Evolutionary conservation across 176 grass and related monocot species (phyloP).

Genomic region (Saccharum officinarum): DNA sequence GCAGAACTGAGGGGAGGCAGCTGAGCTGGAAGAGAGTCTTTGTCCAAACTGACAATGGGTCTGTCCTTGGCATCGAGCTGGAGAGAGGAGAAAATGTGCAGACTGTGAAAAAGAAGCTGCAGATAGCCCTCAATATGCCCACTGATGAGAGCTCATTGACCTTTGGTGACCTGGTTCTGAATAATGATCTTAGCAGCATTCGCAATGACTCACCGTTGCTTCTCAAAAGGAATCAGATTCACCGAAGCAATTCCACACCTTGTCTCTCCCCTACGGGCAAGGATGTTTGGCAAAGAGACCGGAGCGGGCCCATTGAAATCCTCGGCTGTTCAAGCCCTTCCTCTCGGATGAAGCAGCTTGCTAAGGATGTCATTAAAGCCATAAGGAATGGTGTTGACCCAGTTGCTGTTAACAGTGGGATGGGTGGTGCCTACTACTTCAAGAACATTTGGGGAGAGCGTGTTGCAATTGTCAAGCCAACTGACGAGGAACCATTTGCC

Average conservation of each 20-base stretch:
- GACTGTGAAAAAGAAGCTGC: conserved; percentile 90
- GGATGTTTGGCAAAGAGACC: conserved; percentile 58
- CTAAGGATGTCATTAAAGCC: conserved; percentile 77
- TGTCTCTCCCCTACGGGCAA: conserved; percentile 81
- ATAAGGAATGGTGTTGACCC: conserved; percentile 75
- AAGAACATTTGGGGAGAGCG: conserved; percentile 66
- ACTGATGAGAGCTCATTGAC: conserved; percentile 89
- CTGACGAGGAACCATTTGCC: conserved; percentile 96
- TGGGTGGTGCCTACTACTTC: conserved; percentile 96
- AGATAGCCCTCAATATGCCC: conserved; percentile 74
- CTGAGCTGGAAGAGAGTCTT: conserved; percentile 87
- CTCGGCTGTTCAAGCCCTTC: conserved; percentile 73
- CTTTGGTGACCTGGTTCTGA: conserved; percentile 83
- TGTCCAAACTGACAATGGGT: conserved; percentile 92
- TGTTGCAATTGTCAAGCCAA: conserved; percentile 96
- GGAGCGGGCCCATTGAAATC: conserved; percentile 76
- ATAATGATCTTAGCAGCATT: conserved; percentile 83
- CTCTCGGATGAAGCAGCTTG: conserved; percentile 72
- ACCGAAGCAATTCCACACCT: conserved; percentile 84
- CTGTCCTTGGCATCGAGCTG: conserved; percentile 79
- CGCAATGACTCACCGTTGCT: conserved; percentile 82
- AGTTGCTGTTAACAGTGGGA: conserved; percentile 71
- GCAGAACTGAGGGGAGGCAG: conserved; percentile 56
- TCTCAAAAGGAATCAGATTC: conserved; percentile 78
- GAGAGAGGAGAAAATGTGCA: conserved; percentile 89